These are phyloP conservation scores for Aspergillus egyptiacus DNA, from an alignment of 495 filamentous ascomycete genomes.

Conservation along the genomic window DNA sequence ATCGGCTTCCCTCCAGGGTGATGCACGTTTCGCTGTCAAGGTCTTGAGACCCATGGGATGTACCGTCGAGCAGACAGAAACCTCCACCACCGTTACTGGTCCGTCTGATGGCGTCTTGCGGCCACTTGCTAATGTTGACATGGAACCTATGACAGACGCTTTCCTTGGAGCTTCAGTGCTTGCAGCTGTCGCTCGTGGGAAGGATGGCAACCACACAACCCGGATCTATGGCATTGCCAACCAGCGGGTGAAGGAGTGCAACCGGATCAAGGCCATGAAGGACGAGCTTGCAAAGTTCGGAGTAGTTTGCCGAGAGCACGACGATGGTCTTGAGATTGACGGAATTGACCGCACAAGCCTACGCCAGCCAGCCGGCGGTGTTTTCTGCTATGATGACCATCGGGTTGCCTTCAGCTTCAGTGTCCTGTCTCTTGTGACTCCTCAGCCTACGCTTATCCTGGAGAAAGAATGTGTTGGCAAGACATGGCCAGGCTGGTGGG, in stretches of 20 bases:
- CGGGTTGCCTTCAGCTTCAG: constrained; percentile 98
- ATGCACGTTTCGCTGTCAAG: constrained; percentile 90
- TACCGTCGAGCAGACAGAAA: constrained; percentile 72
- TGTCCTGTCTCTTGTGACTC: constrained; percentile 74
- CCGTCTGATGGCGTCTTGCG: constrained; percentile 68
- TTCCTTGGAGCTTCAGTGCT: constrained; percentile 93
- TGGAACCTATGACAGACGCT: constrained; percentile 99
- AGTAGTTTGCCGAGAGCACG: constrained; percentile 76
- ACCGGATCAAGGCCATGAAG: constrained; percentile 94
- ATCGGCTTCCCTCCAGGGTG: constrained; percentile 83
- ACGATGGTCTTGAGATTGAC: constrained; percentile 85
- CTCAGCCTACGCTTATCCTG: constrained; percentile 66
- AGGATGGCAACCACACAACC: constrained; percentile 53
- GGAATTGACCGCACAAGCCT: constrained; percentile 59
- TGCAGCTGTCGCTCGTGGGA: constrained; percentile 77
- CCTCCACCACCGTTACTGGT: constrained; percentile 88
- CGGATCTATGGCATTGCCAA: constrained; percentile 95
- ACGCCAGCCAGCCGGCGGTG: constrained; percentile 54
- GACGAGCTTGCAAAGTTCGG: constrained; percentile 95
- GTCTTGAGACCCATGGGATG: constrained; percentile 94
- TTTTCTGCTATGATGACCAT: constrained; percentile 97
- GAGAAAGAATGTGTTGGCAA: constrained; percentile 94
- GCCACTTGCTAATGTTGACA: constrained; percentile 73
- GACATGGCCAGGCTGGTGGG: constrained; percentile 99
- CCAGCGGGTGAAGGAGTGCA: constrained; percentile 97